phyloP scores from a whole-genome alignment of 495 filamentous ascomycete genomes.

The Penicillium odoratum region DNA sequence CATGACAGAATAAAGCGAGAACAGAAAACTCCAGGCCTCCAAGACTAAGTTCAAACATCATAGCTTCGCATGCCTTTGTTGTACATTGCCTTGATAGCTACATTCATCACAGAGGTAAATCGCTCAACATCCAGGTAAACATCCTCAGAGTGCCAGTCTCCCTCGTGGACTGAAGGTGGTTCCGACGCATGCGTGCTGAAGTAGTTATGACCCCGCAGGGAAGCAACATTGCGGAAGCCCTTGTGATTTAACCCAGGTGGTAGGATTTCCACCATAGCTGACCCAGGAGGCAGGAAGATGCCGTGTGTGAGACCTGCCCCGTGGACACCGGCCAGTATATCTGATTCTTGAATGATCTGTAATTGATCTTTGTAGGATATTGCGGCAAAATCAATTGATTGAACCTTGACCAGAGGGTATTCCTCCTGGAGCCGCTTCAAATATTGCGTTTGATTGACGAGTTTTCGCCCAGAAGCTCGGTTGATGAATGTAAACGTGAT shows the following conservation, averaged over 20 bases:
- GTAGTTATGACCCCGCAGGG: conserved; percentile 29
- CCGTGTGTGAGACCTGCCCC: conserved; percentile 42
- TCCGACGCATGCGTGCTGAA: conserved; percentile 26
- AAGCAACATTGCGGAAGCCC: conserved; percentile 39
- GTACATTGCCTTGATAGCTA: conserved; percentile 23
- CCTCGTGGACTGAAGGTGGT: neutral
- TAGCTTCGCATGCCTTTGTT: conserved; percentile 19
- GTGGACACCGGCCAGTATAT: conserved; percentile 41
- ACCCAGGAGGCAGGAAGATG: conserved; percentile 34
- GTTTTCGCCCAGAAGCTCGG: conserved; percentile 27
- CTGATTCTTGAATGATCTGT: conserved; percentile 28
- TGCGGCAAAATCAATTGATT: conserved; percentile 37
- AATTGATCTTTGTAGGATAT: conserved; percentile 36
- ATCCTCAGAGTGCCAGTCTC: conserved; percentile 25
- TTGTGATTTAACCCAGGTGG: conserved; percentile 32
- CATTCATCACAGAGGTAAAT: conserved; percentile 20
- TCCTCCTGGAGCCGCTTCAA: conserved; percentile 22
- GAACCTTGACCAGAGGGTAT: conserved; percentile 28
- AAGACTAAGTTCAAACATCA: too few species aligned
- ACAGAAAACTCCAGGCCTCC: too few species aligned
- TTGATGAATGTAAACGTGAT: conserved; percentile 37
- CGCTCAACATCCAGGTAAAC: conserved; percentile 18
- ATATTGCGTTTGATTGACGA: conserved; percentile 27
- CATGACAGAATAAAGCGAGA: too few species aligned
- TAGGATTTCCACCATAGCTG: conserved; percentile 40